A percentile compares a stretch with the other conserved stretches of the same genome.
These are phyloP conservation scores for Ophiosphaerella herpotricha DNA, from an alignment of 2,329 filamentous ascomycete species.

Conservation along the genomic window DNA sequence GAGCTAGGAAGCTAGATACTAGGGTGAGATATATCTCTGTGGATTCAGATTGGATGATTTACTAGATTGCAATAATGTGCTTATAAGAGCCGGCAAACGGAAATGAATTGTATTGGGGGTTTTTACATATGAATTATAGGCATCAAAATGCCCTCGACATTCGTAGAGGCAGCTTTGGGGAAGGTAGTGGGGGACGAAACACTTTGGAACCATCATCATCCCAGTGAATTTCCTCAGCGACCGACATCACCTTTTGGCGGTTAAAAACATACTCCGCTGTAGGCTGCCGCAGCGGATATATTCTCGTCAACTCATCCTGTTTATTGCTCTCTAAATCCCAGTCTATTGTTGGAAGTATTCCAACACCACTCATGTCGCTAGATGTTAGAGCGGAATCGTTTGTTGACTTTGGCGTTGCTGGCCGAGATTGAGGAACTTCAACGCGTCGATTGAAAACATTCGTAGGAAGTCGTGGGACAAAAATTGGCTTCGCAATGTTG, in stretches of 20 bases:
- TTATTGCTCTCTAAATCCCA: slow-evolving; percentile 28
- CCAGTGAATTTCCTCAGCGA: slow-evolving; percentile 27
- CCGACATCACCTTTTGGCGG: slow-evolving; percentile 33
- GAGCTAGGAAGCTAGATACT: too few species aligned
- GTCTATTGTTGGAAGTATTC: slow-evolving; percentile 26
- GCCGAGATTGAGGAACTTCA: slow-evolving; percentile 19
- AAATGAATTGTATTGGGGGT: too few species aligned
- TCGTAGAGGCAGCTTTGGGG: slow-evolving; percentile 10
- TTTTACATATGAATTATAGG: not conserved
- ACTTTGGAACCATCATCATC: slow-evolving; percentile 26
- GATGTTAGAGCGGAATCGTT: slow-evolving; percentile 15
- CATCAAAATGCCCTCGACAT: slow-evolving; percentile 16
- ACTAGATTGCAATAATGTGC: too few species aligned
- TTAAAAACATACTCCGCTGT: slow-evolving; percentile 33
- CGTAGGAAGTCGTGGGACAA: slow-evolving; percentile 11
- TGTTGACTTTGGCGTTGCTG: slow-evolving; percentile 9
- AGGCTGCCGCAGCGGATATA: slow-evolving; percentile 17
- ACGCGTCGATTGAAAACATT: slow-evolving; percentile 35
- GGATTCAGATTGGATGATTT: too few species aligned
- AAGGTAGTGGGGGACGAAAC: slow-evolving; percentile 31
- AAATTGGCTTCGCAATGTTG: slow-evolving; percentile 20
- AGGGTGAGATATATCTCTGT: too few species aligned
- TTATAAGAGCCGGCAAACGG: too few species aligned
- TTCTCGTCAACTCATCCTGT: slow-evolving; percentile 8
- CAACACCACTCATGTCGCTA: slow-evolving; percentile 16